A percentile compares a stretch with the other conserved stretches of the same genome.
Conservation (phyloP, 169 alveolate genomes). For the Cryptosporidium sp. region DNA sequence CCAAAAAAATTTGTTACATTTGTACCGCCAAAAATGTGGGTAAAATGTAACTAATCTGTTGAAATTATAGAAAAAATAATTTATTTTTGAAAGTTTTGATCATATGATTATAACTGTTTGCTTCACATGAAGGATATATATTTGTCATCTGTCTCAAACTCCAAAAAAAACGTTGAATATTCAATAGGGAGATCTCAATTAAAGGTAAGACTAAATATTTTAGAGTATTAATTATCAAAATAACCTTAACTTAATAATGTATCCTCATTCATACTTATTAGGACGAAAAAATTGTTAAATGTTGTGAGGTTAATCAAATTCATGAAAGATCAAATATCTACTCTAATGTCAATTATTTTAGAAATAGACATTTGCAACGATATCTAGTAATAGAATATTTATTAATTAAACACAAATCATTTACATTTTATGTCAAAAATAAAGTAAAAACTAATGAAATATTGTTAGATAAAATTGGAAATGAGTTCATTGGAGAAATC, state of each 20-base stretch:
- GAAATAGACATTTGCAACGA: conserved; percentile 21
- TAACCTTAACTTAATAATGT: background rate
- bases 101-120: background rate
- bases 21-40: background rate
- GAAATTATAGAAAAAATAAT: background rate
- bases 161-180: no score
- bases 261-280: background rate
- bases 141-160: background rate
- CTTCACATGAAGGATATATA: background rate
- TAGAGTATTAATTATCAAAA: background rate
- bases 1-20: background rate
- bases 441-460: background rate
- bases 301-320: background rate
- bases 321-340: background rate
- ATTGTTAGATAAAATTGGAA: background rate
- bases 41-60: background rate
- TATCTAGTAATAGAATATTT: conserved; percentile 16
- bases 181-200: no score
- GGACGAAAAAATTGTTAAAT: background rate
- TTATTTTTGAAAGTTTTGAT: background rate
- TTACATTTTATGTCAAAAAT: conserved; percentile 6
- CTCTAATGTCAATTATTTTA: background rate
- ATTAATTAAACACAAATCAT: conserved; percentile 14
- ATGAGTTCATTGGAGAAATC: background rate
- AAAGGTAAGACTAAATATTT: background rate